These are phyloP conservation scores for Aspergillus thermomutatus DNA, from an alignment of 2,329 filamentous ascomycete genomes.

Conservation along the genomic window DNA sequence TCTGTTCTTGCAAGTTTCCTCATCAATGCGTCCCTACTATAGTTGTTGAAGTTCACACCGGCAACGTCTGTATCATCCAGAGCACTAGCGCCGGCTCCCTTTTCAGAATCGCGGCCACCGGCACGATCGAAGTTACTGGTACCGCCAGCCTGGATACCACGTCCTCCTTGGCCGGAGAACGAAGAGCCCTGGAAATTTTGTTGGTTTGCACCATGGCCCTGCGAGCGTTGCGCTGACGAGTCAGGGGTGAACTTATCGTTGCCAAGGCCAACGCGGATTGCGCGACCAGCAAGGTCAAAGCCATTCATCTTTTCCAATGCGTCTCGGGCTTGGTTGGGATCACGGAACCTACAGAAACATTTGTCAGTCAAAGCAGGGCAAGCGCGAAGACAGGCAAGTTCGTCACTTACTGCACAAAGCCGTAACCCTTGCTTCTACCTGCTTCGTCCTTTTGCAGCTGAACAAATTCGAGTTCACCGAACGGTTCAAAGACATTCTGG, in stretches of 20 bases:
- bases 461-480: slow-evolving; percentile 95
- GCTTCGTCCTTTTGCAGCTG: slow-evolving; percentile 95
- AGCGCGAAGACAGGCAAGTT: not conserved
- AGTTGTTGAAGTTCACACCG: slow-evolving; percentile 99
- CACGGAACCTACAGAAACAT: slow-evolving; percentile 65
- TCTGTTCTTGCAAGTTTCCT: slow-evolving; percentile 95
- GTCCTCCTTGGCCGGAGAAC: slow-evolving; percentile 86
- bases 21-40: slow-evolving; percentile 98
- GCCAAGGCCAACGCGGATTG: slow-evolving; percentile 96
- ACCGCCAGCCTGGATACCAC: slow-evolving; percentile 75
- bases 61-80: slow-evolving; percentile 96
- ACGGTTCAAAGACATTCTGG: slow-evolving; percentile 94
- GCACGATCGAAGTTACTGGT: slow-evolving; percentile 81
- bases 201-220: slow-evolving; percentile 65
- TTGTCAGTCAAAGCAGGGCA: slow-evolving; percentile 33
- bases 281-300: slow-evolving; percentile 94
- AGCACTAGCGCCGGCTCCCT: slow-evolving; percentile 83
- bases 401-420: slow-evolving; percentile 88
- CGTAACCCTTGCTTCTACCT: slow-evolving; percentile 88
- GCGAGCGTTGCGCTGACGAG: slow-evolving; percentile 91
- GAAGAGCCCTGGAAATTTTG: slow-evolving; percentile 80
- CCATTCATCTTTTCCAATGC: slow-evolving; percentile 99
- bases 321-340: slow-evolving; percentile 86
- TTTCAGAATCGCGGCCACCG: slow-evolving; percentile 83
- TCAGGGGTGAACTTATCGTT: slow-evolving; percentile 99